Evolutionary conservation across 129 eudicot genomes (phyloP).

Genomic region (Apium graveolens): DNA sequence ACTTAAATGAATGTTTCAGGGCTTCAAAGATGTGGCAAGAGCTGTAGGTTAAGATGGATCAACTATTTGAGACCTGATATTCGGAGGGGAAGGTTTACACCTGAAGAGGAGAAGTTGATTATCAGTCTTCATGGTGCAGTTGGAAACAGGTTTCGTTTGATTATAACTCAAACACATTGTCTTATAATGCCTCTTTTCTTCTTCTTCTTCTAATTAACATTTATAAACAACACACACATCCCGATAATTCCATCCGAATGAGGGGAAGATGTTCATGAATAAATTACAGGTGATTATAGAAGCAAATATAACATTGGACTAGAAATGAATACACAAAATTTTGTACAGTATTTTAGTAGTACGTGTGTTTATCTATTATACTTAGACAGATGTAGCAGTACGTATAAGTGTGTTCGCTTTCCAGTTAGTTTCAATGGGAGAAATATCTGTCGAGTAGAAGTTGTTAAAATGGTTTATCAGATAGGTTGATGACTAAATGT

Average conservation of each 20-base stretch:
- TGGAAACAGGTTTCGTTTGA: constrained; percentile 64
- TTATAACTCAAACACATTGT: background rate
- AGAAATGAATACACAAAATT: background rate
- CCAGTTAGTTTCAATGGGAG: constrained; percentile 17
- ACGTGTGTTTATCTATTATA: too few species aligned
- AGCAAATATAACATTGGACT: background rate
- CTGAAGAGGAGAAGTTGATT: constrained; percentile 71
- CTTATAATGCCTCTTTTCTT: background rate
- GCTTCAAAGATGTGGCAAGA: constrained; percentile 86
- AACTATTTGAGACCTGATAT: constrained; percentile 82
- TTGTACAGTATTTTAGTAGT: too few species aligned
- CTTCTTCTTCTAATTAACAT: background rate
- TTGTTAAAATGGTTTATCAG: constrained; percentile 13
- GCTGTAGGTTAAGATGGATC: constrained; percentile 83
- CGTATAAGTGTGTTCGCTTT: constrained; percentile 18
- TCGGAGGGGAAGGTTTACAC: constrained; percentile 68
- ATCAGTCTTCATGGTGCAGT: constrained; percentile 70
- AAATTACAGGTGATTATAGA: too few species aligned
- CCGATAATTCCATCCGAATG: background rate
- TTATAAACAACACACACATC: too few species aligned
- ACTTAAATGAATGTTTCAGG: constrained; percentile 30
- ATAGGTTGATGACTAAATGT: constrained; percentile 23
- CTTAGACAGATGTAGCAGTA: too few species aligned
- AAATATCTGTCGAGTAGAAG: background rate
- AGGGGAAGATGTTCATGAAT: background rate